Evolutionary conservation across 2,329 filamentous ascomycete species (phyloP).

Genomic region (Fusarium sp.): DNA sequence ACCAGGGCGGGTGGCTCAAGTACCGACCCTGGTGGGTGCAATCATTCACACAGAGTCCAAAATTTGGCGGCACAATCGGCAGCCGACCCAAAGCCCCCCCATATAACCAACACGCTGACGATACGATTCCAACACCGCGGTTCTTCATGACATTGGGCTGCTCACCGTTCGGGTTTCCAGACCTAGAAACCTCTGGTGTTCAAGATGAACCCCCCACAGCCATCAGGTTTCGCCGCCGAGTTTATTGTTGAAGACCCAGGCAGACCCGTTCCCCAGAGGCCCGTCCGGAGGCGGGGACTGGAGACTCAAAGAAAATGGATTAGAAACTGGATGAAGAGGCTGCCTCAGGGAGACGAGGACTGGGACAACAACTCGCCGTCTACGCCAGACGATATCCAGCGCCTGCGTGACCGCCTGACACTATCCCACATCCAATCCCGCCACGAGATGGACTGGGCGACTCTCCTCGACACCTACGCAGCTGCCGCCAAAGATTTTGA

Average conservation of each 20-base stretch:
- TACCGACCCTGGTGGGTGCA: constrained; percentile 30
- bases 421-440: constrained; percentile 36
- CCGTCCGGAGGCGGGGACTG: constrained; percentile 40
- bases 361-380: constrained; percentile 44
- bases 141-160: constrained; percentile 30
- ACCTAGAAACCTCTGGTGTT: constrained; percentile 25
- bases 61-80: constrained; percentile 40
- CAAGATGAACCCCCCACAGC: constrained; percentile 36
- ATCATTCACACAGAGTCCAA: constrained; percentile 33
- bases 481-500: constrained; percentile 39
- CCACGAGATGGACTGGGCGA: constrained; percentile 39
- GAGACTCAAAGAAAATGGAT: constrained; percentile 44
- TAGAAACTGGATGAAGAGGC: constrained; percentile 41
- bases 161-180: constrained; percentile 20
- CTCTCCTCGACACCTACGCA: constrained; percentile 41
- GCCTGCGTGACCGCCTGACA: constrained; percentile 35
- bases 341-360: constrained; percentile 44
- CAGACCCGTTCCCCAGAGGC: constrained; percentile 40
- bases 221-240: constrained; percentile 37
- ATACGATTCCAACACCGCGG: constrained; percentile 23
- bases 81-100: constrained; percentile 31
- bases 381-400: constrained; percentile 34
- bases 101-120: constrained; percentile 36
- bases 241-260: constrained; percentile 43
- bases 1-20: constrained; percentile 38